These are phyloP conservation scores for Fusarium praegraminearum DNA, from an alignment of 2,329 filamentous ascomycete genomes.

Conservation along the genomic window DNA sequence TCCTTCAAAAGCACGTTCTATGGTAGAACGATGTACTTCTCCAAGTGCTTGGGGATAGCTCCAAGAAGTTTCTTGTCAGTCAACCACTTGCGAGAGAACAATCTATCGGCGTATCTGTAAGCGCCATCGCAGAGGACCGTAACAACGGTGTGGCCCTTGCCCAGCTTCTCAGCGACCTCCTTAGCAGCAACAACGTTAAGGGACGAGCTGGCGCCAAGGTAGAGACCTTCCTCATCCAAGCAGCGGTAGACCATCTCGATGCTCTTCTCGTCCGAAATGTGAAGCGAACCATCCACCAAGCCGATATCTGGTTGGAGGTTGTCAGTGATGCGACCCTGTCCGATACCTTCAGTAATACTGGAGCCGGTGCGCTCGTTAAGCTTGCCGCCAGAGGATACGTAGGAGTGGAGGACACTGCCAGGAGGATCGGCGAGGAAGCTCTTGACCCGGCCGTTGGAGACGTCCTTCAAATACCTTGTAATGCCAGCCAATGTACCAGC, in stretches of 20 bases:
- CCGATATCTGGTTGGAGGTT: constrained; percentile 89
- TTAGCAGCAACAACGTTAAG: constrained; percentile 96
- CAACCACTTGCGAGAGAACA: constrained; percentile 94
- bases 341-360: constrained; percentile 97
- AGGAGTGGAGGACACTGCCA: constrained; percentile 91
- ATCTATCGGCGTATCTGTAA: constrained; percentile 93
- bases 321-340: constrained; percentile 95
- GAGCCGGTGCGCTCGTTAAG: constrained; percentile 84
- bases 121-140: constrained; percentile 96
- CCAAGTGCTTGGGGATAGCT: constrained; percentile 84
- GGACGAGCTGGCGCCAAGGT: constrained; percentile 92
- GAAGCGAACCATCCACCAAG: constrained; percentile 84
- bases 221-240: constrained; percentile 94
- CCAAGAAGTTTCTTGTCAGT: constrained; percentile 83
- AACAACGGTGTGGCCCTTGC: constrained; percentile 89
- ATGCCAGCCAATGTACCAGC: constrained; percentile 90
- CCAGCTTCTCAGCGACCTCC: constrained; percentile 91
- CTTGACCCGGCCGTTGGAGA: constrained; percentile 82
- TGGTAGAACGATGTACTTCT: constrained; percentile 94
- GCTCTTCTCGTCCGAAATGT: constrained; percentile 91
- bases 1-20: constrained; percentile 56
- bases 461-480: constrained; percentile 89
- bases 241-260: constrained; percentile 98
- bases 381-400: constrained; percentile 86
- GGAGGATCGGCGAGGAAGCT: constrained; percentile 93